phyloP scores from a whole-genome alignment of 2,329 filamentous ascomycete genomes.

The Diplodia scrobiculata region DNA sequence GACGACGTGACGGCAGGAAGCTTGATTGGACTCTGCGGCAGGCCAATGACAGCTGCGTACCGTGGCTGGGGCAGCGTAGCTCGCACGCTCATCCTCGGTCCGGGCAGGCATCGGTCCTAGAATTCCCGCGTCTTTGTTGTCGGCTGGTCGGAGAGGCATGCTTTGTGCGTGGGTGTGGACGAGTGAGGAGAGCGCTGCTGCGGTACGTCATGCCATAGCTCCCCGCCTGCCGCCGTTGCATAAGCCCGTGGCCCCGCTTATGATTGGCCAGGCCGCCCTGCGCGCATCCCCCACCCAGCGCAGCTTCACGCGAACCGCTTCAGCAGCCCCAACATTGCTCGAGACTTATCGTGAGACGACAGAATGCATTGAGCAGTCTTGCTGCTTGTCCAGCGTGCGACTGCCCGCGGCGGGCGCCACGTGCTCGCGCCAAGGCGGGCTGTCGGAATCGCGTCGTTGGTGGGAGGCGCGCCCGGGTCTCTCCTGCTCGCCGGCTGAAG shows the following conservation, averaged over 20 bases:
- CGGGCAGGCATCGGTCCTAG: not conserved
- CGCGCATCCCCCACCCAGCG: not conserved
- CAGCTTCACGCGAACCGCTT: not conserved
- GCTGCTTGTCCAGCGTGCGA: not conserved
- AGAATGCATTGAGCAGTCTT: not conserved
- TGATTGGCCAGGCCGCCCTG: not conserved
- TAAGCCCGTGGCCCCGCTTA: not conserved
- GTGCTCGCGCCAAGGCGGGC: conserved; percentile 7
- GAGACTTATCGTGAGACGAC: too few species aligned
- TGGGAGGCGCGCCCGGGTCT: not conserved
- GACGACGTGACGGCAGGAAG: conserved; percentile 21
- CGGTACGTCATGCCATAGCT: conserved; percentile 6
- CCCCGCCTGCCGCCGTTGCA: not conserved
- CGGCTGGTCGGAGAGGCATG: conserved; percentile 16
- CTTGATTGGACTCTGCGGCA: not conserved
- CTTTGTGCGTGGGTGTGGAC: conserved; percentile 1
- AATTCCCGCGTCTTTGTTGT: conserved; percentile 20
- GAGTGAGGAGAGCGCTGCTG: not conserved
- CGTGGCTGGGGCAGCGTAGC: not conserved
- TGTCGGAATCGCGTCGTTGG: not conserved
- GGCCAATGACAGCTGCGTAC: conserved; percentile 8
- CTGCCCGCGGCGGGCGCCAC: not conserved
- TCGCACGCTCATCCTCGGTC: conserved; percentile 8
- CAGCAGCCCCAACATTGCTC: not conserved
- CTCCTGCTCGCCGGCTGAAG: conserved; percentile 1